Base-by-base conservation (phyloP, 75 land plant genomes). In the Chamaecyparis obtusa region DNA sequence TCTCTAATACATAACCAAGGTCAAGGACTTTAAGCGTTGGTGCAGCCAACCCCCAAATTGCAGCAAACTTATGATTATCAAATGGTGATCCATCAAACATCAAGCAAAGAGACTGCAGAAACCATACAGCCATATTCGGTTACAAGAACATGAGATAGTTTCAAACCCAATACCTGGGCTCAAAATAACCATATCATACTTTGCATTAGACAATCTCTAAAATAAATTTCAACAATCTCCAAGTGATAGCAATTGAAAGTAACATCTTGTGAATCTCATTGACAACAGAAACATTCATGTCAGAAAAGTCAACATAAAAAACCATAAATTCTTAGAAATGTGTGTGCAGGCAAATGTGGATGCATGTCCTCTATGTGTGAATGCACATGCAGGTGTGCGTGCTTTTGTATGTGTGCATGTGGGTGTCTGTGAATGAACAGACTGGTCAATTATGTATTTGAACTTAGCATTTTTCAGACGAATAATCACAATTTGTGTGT, bases 1-100 rank as follows among this genome's bases (percentile, higher is more conserved):
- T 88, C 35, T 93, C 91, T 76, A 91, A 86, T 35, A 98, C 86
- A 84, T 89, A 93, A 46, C 96, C 99, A 86, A 98, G 91, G 69
- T 95, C 95, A 41, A 98, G 95, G 67, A 88, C 85, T 44, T 87
- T 88, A 57, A 98, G 93, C 19, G 86, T 93, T 36, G 80, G 30
- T 46, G 98, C 88, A 78, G 92, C 95, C 54, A 89, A 84, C 30
- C 89, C 85, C 92, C 96, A 94, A 57, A 91, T 89, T 67, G 92
- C 90, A 71, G 93, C 90, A 79, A 92, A 94, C 60, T 91, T 93
- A 32, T 87, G 86, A 16, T 88, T 87, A 74, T 91, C 91, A 84
- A 97, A 94, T 75, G 88, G 72, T 35, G 93, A 89, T 33, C 91
- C 87, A 76, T 93, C 95, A 87, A 94, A 90, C 86, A 89, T 90